Conservation (phyloP, 1,284 basidiomycete genomes). For the Butyriboletus appendiculatus region DNA sequence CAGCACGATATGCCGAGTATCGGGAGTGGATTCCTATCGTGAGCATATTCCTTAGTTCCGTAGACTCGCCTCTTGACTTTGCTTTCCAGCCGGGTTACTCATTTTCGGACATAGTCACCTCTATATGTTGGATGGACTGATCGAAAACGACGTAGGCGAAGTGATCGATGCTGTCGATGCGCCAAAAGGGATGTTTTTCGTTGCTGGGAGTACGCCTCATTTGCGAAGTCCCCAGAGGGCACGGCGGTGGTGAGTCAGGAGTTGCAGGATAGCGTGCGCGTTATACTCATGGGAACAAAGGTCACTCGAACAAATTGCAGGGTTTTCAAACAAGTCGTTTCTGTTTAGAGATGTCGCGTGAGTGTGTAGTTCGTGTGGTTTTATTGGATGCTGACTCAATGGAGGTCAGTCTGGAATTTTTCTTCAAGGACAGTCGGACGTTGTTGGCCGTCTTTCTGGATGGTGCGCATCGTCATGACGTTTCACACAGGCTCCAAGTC, state of each 20-base stretch:
- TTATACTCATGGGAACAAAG: constrained; percentile 40
- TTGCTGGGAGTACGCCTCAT: constrained; percentile 83
- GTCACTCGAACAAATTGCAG: constrained; percentile 78
- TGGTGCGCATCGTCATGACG: constrained; percentile 62
- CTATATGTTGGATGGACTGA: constrained; percentile 92
- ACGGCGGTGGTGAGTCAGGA: constrained; percentile 66
- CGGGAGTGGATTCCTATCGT: constrained; percentile 89
- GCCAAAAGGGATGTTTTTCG: constrained; percentile 79
- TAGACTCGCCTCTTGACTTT: neutral
- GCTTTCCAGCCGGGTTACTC: constrained; percentile 74
- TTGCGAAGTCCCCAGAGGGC: constrained; percentile 75
- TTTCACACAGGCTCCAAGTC: constrained; percentile 60
- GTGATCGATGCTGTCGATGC: constrained; percentile 89
- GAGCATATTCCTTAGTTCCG: constrained; percentile 32
- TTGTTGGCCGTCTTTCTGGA: constrained; percentile 79
- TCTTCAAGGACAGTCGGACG: constrained; percentile 87
- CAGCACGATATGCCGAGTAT: constrained; percentile 81
- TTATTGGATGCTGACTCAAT: constrained; percentile 1
- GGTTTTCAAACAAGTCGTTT: constrained; percentile 81
- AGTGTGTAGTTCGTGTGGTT: constrained; percentile 33
- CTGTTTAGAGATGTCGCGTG: constrained; percentile 89
- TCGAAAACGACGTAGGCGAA: constrained; percentile 86
- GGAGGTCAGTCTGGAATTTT: constrained; percentile 72
- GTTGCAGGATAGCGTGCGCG: constrained; percentile 25
- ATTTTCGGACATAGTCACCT: constrained; percentile 85